These are phyloP conservation scores for Yamadazyma philogaea DNA, from an alignment of 805 yeast species.

Conservation along the genomic window DNA sequence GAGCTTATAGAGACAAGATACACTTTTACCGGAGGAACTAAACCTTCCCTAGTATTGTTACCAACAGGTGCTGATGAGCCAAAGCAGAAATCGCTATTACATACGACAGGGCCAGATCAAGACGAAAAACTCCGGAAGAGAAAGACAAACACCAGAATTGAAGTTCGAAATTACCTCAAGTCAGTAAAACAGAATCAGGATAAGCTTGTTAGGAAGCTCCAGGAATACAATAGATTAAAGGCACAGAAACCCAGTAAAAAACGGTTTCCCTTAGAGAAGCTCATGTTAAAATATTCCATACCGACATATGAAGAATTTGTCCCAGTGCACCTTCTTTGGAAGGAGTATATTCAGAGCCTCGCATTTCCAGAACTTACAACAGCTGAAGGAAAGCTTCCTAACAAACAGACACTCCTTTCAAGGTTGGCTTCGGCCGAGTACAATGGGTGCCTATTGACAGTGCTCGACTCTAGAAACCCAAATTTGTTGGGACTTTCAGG, in stretches of 20 bases:
- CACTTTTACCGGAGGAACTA: slow-evolving; percentile 45
- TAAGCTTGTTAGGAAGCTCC: slow-evolving; percentile 34
- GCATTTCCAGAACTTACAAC: slow-evolving; percentile 29
- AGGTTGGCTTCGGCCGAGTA: slow-evolving; percentile 75
- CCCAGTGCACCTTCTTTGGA: slow-evolving; percentile 68
- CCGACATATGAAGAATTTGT: slow-evolving; percentile 49
- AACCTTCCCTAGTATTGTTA: slow-evolving; percentile 41
- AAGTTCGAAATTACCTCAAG: slow-evolving; percentile 42
- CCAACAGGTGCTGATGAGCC: slow-evolving; percentile 30
- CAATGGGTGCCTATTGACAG: slow-evolving; percentile 69
- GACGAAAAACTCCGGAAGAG: slow-evolving; percentile 17
- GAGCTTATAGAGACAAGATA: slow-evolving; percentile 45
- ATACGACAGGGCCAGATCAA: slow-evolving; percentile 11
- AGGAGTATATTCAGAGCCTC: slow-evolving; percentile 59
- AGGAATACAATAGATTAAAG: slow-evolving; percentile 22
- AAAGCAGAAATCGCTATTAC: slow-evolving; percentile 20
- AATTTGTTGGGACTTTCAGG: slow-evolving; percentile 64
- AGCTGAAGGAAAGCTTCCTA: slow-evolving; percentile 21
- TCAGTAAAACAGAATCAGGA: slow-evolving; percentile 38
- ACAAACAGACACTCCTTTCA: slow-evolving; percentile 37
- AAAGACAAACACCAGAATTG: slow-evolving; percentile 34
- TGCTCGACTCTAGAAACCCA: slow-evolving; percentile 54
- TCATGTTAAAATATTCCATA: slow-evolving; percentile 25
- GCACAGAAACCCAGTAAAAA: slow-evolving; percentile 19
- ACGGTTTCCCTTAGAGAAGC: slow-evolving; percentile 22